These are phyloP conservation scores for Harringtonia lauricola DNA, from an alignment of 2,329 filamentous ascomycete species.

Conservation along the genomic window DNA sequence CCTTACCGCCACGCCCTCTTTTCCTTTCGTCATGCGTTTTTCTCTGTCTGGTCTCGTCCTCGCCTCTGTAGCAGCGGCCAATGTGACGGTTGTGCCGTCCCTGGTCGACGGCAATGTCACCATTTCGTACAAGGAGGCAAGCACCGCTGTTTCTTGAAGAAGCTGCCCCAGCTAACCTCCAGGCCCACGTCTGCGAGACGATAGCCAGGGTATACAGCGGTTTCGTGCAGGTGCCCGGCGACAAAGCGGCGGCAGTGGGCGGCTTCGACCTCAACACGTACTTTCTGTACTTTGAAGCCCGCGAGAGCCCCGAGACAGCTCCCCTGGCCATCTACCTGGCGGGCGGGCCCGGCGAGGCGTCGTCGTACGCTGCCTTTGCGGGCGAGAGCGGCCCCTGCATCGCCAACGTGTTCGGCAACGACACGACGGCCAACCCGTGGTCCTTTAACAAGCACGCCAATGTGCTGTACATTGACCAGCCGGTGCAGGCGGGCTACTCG, in stretches of 20 bases:
- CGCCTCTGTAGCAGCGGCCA: not conserved
- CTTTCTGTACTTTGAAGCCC: slow-evolving; percentile 54
- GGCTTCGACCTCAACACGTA: slow-evolving; percentile 42
- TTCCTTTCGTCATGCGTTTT: too few species aligned
- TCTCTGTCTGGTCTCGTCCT: too few species aligned
- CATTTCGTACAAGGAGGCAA: not conserved
- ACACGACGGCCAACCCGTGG: slow-evolving; percentile 1
- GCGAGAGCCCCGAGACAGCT: slow-evolving; percentile 17
- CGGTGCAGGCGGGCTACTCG: slow-evolving; percentile 7
- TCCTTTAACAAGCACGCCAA: slow-evolving; percentile 5
- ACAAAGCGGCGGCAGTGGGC: not conserved
- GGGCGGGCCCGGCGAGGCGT: slow-evolving; percentile 28
- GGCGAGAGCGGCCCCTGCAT: slow-evolving; percentile 30
- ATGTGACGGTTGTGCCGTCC: not conserved
- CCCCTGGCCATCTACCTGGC: slow-evolving; percentile 26
- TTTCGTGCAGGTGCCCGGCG: slow-evolving; percentile 43
- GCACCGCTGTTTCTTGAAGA: not conserved
- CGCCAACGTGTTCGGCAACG: slow-evolving; percentile 2
- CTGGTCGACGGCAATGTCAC: not conserved
- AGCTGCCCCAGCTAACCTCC: not conserved
- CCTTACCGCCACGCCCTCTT: too few species aligned
- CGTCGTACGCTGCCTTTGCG: slow-evolving; percentile 26
- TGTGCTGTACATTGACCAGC: slow-evolving; percentile 9
- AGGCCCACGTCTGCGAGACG: slow-evolving; percentile 38
- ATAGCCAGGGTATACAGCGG: slow-evolving; percentile 45